Evolutionary conservation across 2,329 filamentous ascomycete genomes (phyloP).

Genomic region (Fusarium sp.): DNA sequence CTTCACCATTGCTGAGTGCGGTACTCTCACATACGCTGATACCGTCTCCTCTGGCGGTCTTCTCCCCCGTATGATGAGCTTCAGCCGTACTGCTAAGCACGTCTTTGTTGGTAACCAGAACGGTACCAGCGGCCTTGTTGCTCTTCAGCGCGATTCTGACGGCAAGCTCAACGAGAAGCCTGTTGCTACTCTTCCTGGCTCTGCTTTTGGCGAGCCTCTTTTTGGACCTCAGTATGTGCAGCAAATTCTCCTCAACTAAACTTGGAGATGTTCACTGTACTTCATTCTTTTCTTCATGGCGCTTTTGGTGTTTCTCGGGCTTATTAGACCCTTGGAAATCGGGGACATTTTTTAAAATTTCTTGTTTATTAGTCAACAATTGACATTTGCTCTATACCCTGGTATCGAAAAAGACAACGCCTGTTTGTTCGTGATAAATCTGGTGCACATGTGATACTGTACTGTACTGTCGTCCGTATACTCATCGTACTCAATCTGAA

Average conservation of each 20-base stretch:
- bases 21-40: slow-evolving; percentile 51
- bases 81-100: slow-evolving; percentile 51
- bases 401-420: slow-evolving; percentile 20
- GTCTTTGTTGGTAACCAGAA: slow-evolving; percentile 63
- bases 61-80: slow-evolving; percentile 62
- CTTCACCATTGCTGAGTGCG: slow-evolving; percentile 54
- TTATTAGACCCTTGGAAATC: slow-evolving; percentile 15
- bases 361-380: slow-evolving; percentile 23
- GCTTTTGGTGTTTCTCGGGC: slow-evolving; percentile 35
- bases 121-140: slow-evolving; percentile 56
- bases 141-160: slow-evolving; percentile 50
- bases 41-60: slow-evolving; percentile 53
- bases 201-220: slow-evolving; percentile 46
- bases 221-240: slow-evolving; percentile 52
- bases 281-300: slow-evolving; percentile 17
- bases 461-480: slow-evolving; percentile 11
- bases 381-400: slow-evolving; percentile 23
- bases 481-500: slow-evolving; percentile 36
- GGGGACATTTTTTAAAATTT: slow-evolving; percentile 9
- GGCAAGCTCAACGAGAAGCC: slow-evolving; percentile 50
- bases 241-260: slow-evolving; percentile 45
- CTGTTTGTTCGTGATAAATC: slow-evolving; percentile 17
- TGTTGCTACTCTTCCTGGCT: slow-evolving; percentile 42
- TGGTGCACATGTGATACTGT: slow-evolving; percentile 3
- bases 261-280: not conserved